phyloP scores from a whole-genome alignment of 192 early-diverging fungal genomes.

The Coemansia sp. region DNA sequence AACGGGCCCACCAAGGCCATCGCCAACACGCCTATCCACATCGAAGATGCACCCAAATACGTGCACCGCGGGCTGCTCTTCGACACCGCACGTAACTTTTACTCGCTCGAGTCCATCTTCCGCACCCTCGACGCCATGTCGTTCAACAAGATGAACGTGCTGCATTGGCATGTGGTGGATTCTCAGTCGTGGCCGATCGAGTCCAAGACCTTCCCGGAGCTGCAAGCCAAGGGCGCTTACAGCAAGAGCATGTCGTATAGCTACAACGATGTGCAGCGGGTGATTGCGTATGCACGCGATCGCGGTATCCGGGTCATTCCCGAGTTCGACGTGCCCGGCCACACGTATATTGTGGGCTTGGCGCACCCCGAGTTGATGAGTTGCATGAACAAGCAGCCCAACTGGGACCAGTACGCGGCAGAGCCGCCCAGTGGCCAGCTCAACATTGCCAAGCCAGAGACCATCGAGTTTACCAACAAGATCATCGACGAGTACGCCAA shows the following conservation, averaged over 20 bases:
- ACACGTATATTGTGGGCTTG: conserved; percentile 60
- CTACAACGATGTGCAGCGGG: conserved; percentile 62
- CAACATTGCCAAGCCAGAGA: conserved; percentile 63
- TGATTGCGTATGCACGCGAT: conserved; percentile 69
- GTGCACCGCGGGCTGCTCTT: conserved; percentile 67
- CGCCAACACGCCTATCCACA: conserved; percentile 58
- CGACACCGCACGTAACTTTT: conserved; percentile 69
- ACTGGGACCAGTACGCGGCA: conserved; percentile 59
- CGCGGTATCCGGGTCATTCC: conserved; percentile 86
- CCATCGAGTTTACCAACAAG: conserved; percentile 61
- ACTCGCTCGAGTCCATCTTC: conserved; percentile 56
- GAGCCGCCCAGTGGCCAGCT: conserved; percentile 84
- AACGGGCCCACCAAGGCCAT: conserved; percentile 54
- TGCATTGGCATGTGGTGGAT: conserved; percentile 78
- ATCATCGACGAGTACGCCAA: conserved; percentile 66
- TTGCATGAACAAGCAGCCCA: conserved; percentile 61
- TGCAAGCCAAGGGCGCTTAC: conserved; percentile 64
- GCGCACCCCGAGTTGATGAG: conserved; percentile 60
- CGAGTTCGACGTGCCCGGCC: conserved; percentile 85
- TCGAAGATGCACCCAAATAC: conserved; percentile 63
- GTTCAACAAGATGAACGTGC: conserved; percentile 75
- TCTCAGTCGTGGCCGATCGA: conserved; percentile 69
- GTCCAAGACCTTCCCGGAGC: conserved; percentile 59
- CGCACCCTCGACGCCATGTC: conserved; percentile 65
- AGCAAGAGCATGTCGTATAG: conserved; percentile 61